Percentiles rank a stretch among this genome's conserved stretches.
These are phyloP conservation scores for Penstemon davidsonii DNA, from an alignment of 257 asterid species.

Conservation along the genomic window DNA sequence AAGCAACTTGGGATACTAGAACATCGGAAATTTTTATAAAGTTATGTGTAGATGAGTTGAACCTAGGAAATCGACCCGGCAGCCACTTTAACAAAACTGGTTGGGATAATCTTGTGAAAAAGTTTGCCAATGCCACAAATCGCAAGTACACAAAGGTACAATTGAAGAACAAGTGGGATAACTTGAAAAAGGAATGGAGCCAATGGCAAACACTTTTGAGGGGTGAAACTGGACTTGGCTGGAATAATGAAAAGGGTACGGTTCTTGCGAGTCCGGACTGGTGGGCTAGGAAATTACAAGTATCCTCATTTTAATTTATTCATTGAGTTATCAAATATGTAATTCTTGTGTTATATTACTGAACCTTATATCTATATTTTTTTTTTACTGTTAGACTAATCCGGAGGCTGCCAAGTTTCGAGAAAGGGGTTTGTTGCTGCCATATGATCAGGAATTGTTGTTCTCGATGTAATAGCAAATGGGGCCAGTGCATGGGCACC, in stretches of 20 bases:
- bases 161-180: slow-evolving; percentile 10
- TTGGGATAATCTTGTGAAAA: not conserved
- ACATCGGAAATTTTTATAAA: too few species aligned
- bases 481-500: slow-evolving; percentile 4
- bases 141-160: not conserved
- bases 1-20: too few species aligned
- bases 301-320: too few species aligned
- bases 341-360: too few species aligned
- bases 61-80: too few species aligned
- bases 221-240: not conserved
- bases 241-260: too few species aligned
- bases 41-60: too few species aligned
- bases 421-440: not conserved
- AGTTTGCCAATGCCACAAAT: not conserved
- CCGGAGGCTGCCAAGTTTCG: not conserved
- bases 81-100: too few species aligned
- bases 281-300: too few species aligned
- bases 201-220: not conserved
- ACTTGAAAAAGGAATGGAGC: not conserved
- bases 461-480: slow-evolving; percentile 10
- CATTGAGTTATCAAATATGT: too few species aligned
- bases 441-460: not conserved
- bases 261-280: too few species aligned
- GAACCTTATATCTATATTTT: not conserved
- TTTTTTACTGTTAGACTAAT: not conserved